Base-by-base conservation (phyloP, 225 moss, liverwort and hornwort genomes). In the Takakia lepidozioides region DNA sequence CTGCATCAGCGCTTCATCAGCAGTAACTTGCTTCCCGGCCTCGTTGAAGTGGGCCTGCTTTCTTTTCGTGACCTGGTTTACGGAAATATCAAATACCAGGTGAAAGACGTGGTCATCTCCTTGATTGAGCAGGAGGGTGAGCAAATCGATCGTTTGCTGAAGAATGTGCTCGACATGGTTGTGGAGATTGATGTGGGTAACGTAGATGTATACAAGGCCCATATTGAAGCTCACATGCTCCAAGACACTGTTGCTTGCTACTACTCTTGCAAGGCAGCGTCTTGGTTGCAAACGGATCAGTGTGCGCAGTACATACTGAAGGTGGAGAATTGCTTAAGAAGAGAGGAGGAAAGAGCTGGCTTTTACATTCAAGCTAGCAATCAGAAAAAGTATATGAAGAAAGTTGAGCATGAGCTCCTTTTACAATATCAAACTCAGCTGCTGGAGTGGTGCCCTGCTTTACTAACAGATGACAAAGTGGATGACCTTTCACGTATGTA, bases 271-370 rank as follows among this genome's bases (percentile, higher is more conserved):
- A 95, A 95, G 73, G 95, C 95, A 27, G 84, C 90, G 2, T 90
- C 95, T 10, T 95, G 90, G 95, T 90, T 95, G 59, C 82, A 95
- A 43, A 90, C 90, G 71, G 95, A 95, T 49, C 90, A 90, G 3
- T 95, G 95, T 62, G 90, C 95, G 0, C 90, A 95, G 55, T 95
- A 95, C 66, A 95, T 95, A 90, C 82, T 90, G 0, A 90, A 95
- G 90, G 82, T 76, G 14, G 76, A 95, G 62, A 90, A 95, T 38
- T 95, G 93, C 49, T 57, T 95, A 53, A 95, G 82, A 49, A 62
- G 93, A 46, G 93, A 95, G 70, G 90, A 95, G 80, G 89, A 95
- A 67, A 87, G 93, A 74, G 93, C 90, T 0, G 93, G 93, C 28
- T 90, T 89, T 48, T 95, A 95, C 37, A 62, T 95, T 45, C 93